A percentile compares a stretch with the other conserved stretches of the same genome.
phyloP scores from a whole-genome alignment of 2,329 filamentous ascomycete species.

The Ploettnerulaceae sp. region DNA sequence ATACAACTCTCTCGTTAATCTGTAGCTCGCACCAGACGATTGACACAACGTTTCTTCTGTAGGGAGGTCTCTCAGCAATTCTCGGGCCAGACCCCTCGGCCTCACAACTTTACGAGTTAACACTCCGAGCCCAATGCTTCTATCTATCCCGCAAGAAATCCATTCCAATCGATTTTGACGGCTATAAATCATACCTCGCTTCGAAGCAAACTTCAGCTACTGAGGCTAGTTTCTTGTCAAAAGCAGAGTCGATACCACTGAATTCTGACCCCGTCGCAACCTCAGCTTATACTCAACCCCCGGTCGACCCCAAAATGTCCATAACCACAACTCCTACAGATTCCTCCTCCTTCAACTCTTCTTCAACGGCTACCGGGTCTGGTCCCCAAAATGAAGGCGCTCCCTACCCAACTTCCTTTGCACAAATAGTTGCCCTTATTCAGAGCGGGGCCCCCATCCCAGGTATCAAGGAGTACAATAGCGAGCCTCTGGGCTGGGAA shows the following conservation, averaged over 20 bases:
- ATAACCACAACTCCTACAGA: not conserved
- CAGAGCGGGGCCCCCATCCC: slow-evolving; percentile 78
- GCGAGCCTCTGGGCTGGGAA: slow-evolving; percentile 68
- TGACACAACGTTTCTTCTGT: not conserved
- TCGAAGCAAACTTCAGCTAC: slow-evolving; percentile 13
- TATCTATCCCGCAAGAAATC: slow-evolving; percentile 52
- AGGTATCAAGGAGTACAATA: slow-evolving; percentile 81
- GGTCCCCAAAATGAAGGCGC: slow-evolving; percentile 41
- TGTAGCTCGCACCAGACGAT: not conserved
- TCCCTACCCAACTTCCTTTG: slow-evolving; percentile 76
- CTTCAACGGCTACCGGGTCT: not conserved
- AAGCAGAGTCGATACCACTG: not conserved
- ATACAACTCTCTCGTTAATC: not conserved
- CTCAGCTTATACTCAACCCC: slow-evolving; percentile 1
- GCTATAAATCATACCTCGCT: slow-evolving; percentile 60
- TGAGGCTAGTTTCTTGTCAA: too few species aligned
- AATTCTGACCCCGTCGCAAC: not conserved
- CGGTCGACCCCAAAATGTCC: not conserved
- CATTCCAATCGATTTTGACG: slow-evolving; percentile 56
- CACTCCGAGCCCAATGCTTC: slow-evolving; percentile 63
- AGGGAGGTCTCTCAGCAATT: slow-evolving; percentile 60
- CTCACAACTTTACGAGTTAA: slow-evolving; percentile 51
- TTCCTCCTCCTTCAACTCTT: not conserved
- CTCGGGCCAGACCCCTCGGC: slow-evolving; percentile 52
- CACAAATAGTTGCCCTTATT: slow-evolving; percentile 80